These are phyloP conservation scores for Ustilago lituana DNA, from an alignment of 1,284 basidiomycete genomes.

Conservation along the genomic window DNA sequence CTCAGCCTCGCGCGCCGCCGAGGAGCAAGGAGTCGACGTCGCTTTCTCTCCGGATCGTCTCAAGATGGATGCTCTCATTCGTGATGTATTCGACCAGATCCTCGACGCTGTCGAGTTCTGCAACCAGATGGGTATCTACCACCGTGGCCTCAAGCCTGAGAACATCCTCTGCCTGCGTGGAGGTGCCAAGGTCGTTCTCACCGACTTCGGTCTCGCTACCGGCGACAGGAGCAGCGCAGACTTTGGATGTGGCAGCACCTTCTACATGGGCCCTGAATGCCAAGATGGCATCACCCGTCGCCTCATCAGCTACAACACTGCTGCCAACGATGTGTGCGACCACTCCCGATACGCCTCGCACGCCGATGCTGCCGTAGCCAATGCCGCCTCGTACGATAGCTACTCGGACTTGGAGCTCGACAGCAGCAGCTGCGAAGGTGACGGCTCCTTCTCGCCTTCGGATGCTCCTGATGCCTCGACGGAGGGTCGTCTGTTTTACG, in stretches of 20 bases:
- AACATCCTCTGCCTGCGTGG: no score
- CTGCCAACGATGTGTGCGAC: conserved; percentile 22
- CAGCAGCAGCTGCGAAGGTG: conserved; percentile 47
- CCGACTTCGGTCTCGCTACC: conserved; percentile 97
- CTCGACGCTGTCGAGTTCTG: no score
- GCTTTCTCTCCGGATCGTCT: conserved; percentile 44
- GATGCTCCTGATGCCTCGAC: conserved; percentile 29
- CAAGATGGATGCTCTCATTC: no score
- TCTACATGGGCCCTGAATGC: conserved; percentile 20
- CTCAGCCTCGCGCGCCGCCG: conserved; percentile 35
- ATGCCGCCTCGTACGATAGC: conserved; percentile 23
- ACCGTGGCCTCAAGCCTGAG: no score
- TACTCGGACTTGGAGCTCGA: conserved; percentile 45
- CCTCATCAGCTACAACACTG: conserved; percentile 20
- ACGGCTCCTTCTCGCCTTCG: conserved; percentile 33
- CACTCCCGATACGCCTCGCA: conserved; percentile 12
- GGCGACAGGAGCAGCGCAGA: conserved; percentile 86
- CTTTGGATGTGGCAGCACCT: conserved; percentile 74
- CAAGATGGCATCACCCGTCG: conserved; percentile 33
- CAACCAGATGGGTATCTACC: no score
- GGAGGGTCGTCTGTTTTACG: conserved; percentile 17
- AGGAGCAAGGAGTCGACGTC: conserved; percentile 38
- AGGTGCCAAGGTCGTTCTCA: conserved; percentile 84
- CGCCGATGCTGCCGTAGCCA: conserved; percentile 6
- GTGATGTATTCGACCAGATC: no score